These are phyloP conservation scores for Anastatica hierochuntica DNA, from an alignment of 345 rosid genomes.

Conservation along the genomic window DNA sequence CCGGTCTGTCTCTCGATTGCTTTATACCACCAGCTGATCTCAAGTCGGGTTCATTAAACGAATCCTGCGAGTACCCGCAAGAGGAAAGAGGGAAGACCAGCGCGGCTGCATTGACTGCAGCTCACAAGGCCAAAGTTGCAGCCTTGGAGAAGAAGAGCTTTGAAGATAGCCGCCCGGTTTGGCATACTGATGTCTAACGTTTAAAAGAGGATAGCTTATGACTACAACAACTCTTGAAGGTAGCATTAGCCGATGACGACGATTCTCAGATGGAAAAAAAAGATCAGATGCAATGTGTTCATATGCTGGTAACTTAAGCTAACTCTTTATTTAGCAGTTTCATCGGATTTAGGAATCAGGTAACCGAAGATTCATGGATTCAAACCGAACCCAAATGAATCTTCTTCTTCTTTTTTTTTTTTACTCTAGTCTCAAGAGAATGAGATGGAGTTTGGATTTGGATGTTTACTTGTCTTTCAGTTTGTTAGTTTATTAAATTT, in stretches of 20 bases:
- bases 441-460: conserved; percentile 22
- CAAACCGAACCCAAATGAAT: conserved; percentile 19
- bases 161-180: conserved; percentile 16
- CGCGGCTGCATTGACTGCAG: conserved; percentile 30
- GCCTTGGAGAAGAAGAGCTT: conserved; percentile 61
- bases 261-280: conserved; percentile 4
- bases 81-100: conserved; percentile 53
- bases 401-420: conserved; percentile 1
- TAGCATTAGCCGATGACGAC: conserved; percentile 16
- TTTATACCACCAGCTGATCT: conserved; percentile 90
- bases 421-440: conserved; percentile 4
- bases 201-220: conserved; percentile 1
- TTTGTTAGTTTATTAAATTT: conserved; percentile 7
- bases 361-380: conserved; percentile 13
- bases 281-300: conserved; percentile 21
- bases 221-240: conserved; percentile 11
- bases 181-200: conserved; percentile 23
- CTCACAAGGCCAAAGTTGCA: conserved; percentile 59
- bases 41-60: conserved; percentile 45
- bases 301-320: conserved; percentile 24
- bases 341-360: conserved; percentile 20
- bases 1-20: conserved; percentile 76
- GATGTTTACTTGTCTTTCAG: conserved; percentile 1
- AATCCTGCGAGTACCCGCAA: conserved; percentile 52
- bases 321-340: conserved; percentile 19